Evolutionary conservation across 1,139 yeast species (phyloP).

Genomic region (Barnettozyma hawaiiensis): DNA sequence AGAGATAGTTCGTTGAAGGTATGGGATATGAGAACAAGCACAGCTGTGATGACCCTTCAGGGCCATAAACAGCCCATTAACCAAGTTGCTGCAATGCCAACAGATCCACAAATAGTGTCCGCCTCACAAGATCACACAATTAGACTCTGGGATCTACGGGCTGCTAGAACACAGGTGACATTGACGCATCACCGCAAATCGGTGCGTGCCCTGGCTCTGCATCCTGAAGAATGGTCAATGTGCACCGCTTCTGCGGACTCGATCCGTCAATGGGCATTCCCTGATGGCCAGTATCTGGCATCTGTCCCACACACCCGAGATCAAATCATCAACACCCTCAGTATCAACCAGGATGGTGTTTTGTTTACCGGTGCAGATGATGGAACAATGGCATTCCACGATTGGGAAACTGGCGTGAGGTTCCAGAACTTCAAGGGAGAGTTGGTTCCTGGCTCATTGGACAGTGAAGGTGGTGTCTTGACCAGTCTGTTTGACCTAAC

Average conservation of each 20-base stretch:
- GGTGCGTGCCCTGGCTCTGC: slow-evolving; percentile 65
- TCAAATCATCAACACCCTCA: slow-evolving; percentile 62
- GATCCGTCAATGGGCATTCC: slow-evolving; percentile 78
- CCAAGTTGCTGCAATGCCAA: slow-evolving; percentile 57
- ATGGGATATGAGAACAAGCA: slow-evolving; percentile 88
- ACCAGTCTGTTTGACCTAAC: slow-evolving; percentile 73
- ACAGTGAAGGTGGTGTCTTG: slow-evolving; percentile 62
- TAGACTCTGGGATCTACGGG: slow-evolving; percentile 75
- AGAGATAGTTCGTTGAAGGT: slow-evolving; percentile 81
- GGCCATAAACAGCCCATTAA: slow-evolving; percentile 82
- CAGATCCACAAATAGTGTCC: slow-evolving; percentile 82
- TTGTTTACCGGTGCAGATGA: slow-evolving; percentile 81
- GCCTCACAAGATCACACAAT: slow-evolving; percentile 84
- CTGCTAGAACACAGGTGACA: slow-evolving; percentile 53
- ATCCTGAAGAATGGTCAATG: slow-evolving; percentile 70
- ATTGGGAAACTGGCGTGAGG: slow-evolving; percentile 65
- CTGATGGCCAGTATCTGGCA: slow-evolving; percentile 67
- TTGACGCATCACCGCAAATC: slow-evolving; percentile 83
- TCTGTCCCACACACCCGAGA: slow-evolving; percentile 41
- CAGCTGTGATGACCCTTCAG: slow-evolving; percentile 66
- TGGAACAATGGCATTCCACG: slow-evolving; percentile 73
- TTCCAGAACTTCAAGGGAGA: slow-evolving; percentile 50
- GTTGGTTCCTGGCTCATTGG: slow-evolving; percentile 65
- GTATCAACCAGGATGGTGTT: slow-evolving; percentile 62
- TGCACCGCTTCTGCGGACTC: slow-evolving; percentile 79